phyloP scores from a whole-genome alignment of 345 rosid species.

The Boechera retrofracta region DNA sequence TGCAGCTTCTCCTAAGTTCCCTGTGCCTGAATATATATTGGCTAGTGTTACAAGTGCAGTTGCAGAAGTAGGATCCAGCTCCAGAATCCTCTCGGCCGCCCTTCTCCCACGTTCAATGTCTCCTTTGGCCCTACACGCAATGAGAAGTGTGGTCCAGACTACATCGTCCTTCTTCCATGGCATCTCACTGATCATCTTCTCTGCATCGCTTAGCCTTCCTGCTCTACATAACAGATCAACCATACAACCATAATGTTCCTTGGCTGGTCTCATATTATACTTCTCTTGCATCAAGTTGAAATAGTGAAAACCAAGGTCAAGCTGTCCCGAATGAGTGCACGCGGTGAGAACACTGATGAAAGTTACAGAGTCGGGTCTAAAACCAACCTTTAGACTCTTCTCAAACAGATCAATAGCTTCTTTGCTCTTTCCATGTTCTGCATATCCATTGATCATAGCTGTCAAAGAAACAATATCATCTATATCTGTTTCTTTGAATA shows the following conservation, averaged over 20 bases:
- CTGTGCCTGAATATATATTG: slow-evolving; percentile 71
- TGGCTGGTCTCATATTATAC: slow-evolving; percentile 59
- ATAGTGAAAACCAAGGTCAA: slow-evolving; percentile 77
- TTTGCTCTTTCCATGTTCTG: slow-evolving; percentile 80
- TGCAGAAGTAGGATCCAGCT: slow-evolving; percentile 72
- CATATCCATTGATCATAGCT: slow-evolving; percentile 88
- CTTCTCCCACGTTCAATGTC: slow-evolving; percentile 69
- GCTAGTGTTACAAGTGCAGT: slow-evolving; percentile 81
- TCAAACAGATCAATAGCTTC: slow-evolving; percentile 81
- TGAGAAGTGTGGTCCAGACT: slow-evolving; percentile 84
- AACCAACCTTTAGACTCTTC: slow-evolving; percentile 55
- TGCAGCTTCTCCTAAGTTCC: slow-evolving; percentile 85
- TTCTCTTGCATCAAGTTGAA: slow-evolving; percentile 63
- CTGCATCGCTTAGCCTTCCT: slow-evolving; percentile 75
- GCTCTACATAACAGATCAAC: slow-evolving; percentile 87
- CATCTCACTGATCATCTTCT: slow-evolving; percentile 70
- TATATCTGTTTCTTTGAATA: slow-evolving; percentile 59
- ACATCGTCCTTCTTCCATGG: slow-evolving; percentile 74
- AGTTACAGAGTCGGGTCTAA: slow-evolving; percentile 77
- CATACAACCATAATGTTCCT: slow-evolving; percentile 93
- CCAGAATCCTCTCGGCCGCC: slow-evolving; percentile 68
- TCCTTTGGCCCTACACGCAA: slow-evolving; percentile 67
- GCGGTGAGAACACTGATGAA: slow-evolving; percentile 86
- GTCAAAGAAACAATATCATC: slow-evolving; percentile 73
- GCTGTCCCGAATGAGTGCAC: slow-evolving; percentile 81